Conservation (phyloP, 352 stramenopile genomes). For the Phytophthora citrophthora region DNA sequence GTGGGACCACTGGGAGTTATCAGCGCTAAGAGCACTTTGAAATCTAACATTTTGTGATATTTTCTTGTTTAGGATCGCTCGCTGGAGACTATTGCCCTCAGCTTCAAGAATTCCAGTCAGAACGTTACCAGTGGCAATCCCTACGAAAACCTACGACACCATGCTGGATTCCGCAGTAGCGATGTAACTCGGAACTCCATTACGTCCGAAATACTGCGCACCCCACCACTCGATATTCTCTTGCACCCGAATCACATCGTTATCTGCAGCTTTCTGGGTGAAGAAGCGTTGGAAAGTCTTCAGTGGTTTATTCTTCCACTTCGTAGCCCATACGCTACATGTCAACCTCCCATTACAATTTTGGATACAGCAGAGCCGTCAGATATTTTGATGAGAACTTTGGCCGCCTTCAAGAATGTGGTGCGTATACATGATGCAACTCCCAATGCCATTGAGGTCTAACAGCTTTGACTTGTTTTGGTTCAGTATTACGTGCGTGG, state of each 20-base stretch:
- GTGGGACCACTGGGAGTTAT: slow-evolving; percentile 20
- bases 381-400: slow-evolving; percentile 45
- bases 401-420: slow-evolving; percentile 70
- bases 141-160: slow-evolving; percentile 47
- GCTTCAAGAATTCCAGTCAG: slow-evolving; percentile 42
- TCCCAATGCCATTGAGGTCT: background rate
- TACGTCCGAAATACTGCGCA: slow-evolving; percentile 35
- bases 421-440: slow-evolving; percentile 41
- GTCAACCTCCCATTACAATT: slow-evolving; percentile 80
- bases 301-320: slow-evolving; percentile 83
- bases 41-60: slow-evolving; percentile 1
- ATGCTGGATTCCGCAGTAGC: slow-evolving; percentile 23
- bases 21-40: background rate
- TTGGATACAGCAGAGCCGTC: slow-evolving; percentile 74
- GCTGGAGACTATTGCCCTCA: slow-evolving; percentile 63
- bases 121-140: slow-evolving; percentile 45
- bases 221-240: slow-evolving; percentile 65
- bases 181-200: slow-evolving; percentile 27
- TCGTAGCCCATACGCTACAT: slow-evolving; percentile 50
- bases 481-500: slow-evolving; percentile 81
- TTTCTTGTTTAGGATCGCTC: slow-evolving; percentile 57
- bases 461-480: background rate
- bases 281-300: slow-evolving; percentile 75
- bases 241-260: slow-evolving; percentile 76
- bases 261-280: slow-evolving; percentile 85